A percentile compares a stretch with the other conserved stretches of the same genome.
Conservation (phyloP, 1,284 basidiomycete genomes). For the Lignosus rhinocerotis region DNA sequence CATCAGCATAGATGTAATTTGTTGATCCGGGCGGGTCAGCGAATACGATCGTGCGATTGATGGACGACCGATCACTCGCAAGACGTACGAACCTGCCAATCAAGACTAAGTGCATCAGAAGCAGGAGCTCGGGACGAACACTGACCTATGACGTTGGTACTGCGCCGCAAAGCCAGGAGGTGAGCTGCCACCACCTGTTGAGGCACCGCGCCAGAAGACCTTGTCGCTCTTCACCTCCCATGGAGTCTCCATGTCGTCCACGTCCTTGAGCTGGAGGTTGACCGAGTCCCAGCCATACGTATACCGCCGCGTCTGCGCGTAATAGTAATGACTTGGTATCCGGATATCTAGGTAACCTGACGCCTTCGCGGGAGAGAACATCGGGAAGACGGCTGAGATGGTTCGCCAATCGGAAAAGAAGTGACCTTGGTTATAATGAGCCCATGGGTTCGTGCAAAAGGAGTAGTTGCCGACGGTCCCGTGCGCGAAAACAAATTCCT, state of each 20-base stretch:
- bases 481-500: constrained; percentile 62
- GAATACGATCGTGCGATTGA: constrained; percentile 74
- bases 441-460: constrained; percentile 81
- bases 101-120: constrained; percentile 1
- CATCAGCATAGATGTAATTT: constrained; percentile 58
- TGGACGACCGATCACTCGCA: constrained; percentile 60
- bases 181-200: constrained; percentile 87
- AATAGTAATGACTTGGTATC: constrained; percentile 95
- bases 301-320: constrained; percentile 77
- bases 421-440: constrained; percentile 85
- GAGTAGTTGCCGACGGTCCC: constrained; percentile 66
- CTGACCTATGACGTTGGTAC: constrained; percentile 86
- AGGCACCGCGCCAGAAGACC: constrained; percentile 88
- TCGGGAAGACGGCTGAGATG: constrained; percentile 81
- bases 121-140: constrained; percentile 12
- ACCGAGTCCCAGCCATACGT: constrained; percentile 89
- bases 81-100: constrained; percentile 71
- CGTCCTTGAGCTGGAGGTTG: constrained; percentile 65
- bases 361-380: constrained; percentile 88
- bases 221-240: constrained; percentile 77
- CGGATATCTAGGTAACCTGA: constrained; percentile 85
- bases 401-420: constrained; percentile 96
- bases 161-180: constrained; percentile 82
- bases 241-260: constrained; percentile 81
- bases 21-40: constrained; percentile 66